Base-by-base conservation (phyloP, 73 alveolate species). In the Symbiodinium natans region DNA sequence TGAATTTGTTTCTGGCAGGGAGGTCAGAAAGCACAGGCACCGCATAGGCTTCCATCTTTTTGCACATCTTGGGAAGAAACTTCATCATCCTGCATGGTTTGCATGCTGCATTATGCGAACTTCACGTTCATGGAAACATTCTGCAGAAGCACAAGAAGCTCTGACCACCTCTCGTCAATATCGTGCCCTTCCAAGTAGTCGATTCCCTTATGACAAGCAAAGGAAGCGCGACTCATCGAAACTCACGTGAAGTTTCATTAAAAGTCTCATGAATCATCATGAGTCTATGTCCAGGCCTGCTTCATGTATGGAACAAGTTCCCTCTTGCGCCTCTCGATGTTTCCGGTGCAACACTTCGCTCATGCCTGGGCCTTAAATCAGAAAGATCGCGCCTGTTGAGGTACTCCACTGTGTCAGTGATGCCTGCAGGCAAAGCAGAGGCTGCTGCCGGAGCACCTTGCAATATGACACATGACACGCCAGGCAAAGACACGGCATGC, bases 31-130 rank as follows among this genome's bases (percentile, higher is more conserved):
- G 42, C 43, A 19, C 31, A 7, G 54, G 87, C 54, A 88, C 95
- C 86, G 95, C 95, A 40, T 88, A 88, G 54, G 95, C 95, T 88
- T 88, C 95, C 95, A 88, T 88, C 74, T 88, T 88, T 68, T 83
- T 80, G 95, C 83, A 39, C 95, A 88, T 88, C 95, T 88, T 88
- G 27, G 95, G 95, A 54, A 63, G 46, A 71, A 88, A 88, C 25
- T 56, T 82, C 31, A 59, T 29, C 95, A 88, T 88, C 86, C 95
- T 88, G 85, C 34, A 43, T 27, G 13, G 17, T 23, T 31, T 40
- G 29, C 38, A 33, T 19, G 38, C 31, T 38, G 59, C 29, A 33
- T 29, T 31, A 17, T 34, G 52, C 86, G 23, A 15, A 7, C 3
- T 33, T 8, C 39, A 39, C 39, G 15, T 41, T 25, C 8, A 7